A percentile compares a stretch with the other conserved stretches of the same genome.
These are phyloP conservation scores for Pseudonitzschia multistriata DNA, from an alignment of 108 stramenopile genomes.

Conservation along the genomic window DNA sequence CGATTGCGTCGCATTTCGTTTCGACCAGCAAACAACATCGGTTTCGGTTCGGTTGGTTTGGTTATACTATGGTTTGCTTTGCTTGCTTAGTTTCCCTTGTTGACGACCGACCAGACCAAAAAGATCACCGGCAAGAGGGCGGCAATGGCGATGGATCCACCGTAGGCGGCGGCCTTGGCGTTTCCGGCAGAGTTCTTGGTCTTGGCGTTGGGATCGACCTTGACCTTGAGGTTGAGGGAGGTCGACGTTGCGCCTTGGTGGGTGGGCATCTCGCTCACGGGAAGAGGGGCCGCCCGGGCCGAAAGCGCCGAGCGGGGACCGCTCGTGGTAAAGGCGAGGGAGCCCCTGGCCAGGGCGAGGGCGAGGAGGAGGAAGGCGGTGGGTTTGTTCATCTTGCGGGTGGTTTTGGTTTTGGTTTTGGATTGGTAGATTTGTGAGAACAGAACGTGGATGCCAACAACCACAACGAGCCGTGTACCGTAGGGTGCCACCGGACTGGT, in stretches of 20 bases:
- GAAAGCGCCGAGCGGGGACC: too few species aligned
- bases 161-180: constrained; percentile 50
- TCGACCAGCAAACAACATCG: too few species aligned
- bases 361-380: background rate
- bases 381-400: constrained; percentile 4
- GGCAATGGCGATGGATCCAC: constrained; percentile 46
- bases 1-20: too few species aligned
- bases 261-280: background rate
- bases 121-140: constrained; percentile 39
- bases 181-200: constrained; percentile 20
- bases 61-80: too few species aligned
- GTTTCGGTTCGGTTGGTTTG: too few species aligned
- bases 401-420: too few species aligned
- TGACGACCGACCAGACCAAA: constrained; percentile 48
- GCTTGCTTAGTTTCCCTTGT: constrained; percentile 24
- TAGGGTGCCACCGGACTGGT: too few species aligned
- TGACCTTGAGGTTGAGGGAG: constrained; percentile 38
- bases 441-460: too few species aligned
- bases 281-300: too few species aligned
- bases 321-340: background rate
- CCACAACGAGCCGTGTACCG: too few species aligned
- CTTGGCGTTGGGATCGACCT: constrained; percentile 43
- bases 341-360: background rate
- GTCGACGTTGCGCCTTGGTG: background rate
- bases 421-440: too few species aligned